Base-by-base conservation (phyloP, 495 filamentous ascomycete species). In the Neurospora sp. region DNA sequence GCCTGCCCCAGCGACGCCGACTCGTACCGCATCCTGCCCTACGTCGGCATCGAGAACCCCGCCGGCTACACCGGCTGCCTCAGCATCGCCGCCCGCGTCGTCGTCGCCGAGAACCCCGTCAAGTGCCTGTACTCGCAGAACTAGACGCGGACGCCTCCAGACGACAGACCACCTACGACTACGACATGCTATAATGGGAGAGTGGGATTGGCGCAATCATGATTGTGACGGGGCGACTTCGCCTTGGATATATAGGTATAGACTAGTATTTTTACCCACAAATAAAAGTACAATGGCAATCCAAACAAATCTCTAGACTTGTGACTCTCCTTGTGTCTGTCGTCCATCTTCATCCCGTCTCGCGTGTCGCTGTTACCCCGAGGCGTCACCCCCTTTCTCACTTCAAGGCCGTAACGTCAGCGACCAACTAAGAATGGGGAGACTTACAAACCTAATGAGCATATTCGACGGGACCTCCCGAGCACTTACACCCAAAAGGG, bases 21-120 rank as follows among this genome's bases (percentile, higher is more conserved):
- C 42, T 79, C 83, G 18, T 88, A 82, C 82, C 83, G 80, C 75
- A 78, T 88, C 70, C 87, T 85, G 85, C 81, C 83, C 38, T 73
- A 75, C 14, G 77, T 79, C 40, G 85, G 83, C 12, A 73, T 84
- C 40, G 53, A 74, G 1, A 80, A 84, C 76, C 87, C 86, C n/a
- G 86, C 70, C 14, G 78, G 78, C 41, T 85, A 86, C 77, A 27
- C 78, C 71, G 74, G 81, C 70, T 88, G 87, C 72, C 75, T 86
- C 27, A 81, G 83, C 35, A 79, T 87, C 72, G 75, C 74, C 7
- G 81, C 79, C 39, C 81, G 79, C 22, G 80, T 84, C 6, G 73
- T 79, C 40, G 66, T 69, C 22, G 39, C 11, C 37, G 53, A 37
- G 0, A 27, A 71, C 14, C 76, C 76, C 12, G 73, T 78, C 61